Evolutionary conservation across 202 grass and related monocot genomes (phyloP).

Genomic region (Setaria viridis): DNA sequence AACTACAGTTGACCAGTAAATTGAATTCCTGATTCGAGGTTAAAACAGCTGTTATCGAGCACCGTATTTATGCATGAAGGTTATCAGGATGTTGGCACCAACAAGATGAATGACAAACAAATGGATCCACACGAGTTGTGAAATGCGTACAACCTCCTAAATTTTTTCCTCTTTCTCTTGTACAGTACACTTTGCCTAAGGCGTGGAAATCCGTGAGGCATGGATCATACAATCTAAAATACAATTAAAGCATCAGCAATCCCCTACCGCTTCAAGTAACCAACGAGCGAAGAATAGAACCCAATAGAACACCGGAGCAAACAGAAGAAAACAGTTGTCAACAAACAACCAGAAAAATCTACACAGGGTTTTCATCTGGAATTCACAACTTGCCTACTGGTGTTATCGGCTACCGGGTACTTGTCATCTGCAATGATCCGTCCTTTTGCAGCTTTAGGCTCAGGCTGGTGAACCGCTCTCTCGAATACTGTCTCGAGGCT

Average conservation of each 20-base stretch:
- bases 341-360: constrained; percentile 58
- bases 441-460: constrained; percentile 93
- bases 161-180: constrained; percentile 40
- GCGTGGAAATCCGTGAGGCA: constrained; percentile 3
- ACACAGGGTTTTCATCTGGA: constrained; percentile 65
- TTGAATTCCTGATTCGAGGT: neutral
- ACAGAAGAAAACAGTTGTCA: constrained; percentile 42
- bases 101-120: neutral
- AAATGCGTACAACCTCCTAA: constrained; percentile 37
- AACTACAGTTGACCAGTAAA: neutral
- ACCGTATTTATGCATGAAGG: neutral
- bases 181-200: constrained; percentile 52
- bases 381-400: constrained; percentile 67
- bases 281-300: constrained; percentile 38
- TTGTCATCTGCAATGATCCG: constrained; percentile 70
- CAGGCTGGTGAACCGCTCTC: constrained; percentile 83
- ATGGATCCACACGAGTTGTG: constrained; percentile 9
- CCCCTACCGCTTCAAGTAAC: constrained; percentile 46
- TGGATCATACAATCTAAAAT: constrained; percentile 54
- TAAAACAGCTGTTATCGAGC: neutral
- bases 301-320: constrained; percentile 36
- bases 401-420: constrained; percentile 53
- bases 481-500: constrained; percentile 87
- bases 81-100: neutral
- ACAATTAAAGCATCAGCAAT: constrained; percentile 52